phyloP scores from a whole-genome alignment of 352 stramenopile species.

The Pythium insidiosum region DNA sequence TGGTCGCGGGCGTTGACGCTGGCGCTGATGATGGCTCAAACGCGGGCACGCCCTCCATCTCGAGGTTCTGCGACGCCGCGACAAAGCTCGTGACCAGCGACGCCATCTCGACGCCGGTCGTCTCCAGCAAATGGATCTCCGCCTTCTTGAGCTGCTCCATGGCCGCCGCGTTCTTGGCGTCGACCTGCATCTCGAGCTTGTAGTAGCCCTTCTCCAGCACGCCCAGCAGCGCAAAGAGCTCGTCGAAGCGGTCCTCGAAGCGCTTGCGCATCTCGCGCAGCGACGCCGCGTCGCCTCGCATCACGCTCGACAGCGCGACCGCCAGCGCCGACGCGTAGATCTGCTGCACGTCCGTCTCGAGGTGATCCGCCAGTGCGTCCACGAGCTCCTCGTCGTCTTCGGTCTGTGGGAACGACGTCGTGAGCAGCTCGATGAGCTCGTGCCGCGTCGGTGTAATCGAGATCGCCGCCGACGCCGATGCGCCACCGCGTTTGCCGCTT shows the following conservation, averaged over 20 bases:
- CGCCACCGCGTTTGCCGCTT: too few species aligned
- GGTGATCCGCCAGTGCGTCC: constrained; percentile 29
- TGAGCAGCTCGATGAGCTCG: constrained; percentile 34
- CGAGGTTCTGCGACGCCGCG: constrained; percentile 45
- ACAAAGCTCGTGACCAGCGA: constrained; percentile 60
- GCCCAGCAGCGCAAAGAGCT: constrained; percentile 32
- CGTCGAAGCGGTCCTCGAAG: constrained; percentile 77
- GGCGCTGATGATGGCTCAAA: constrained; percentile 12
- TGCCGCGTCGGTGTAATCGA: constrained; percentile 46
- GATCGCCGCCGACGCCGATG: constrained; percentile 3
- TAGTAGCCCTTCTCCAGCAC: constrained; percentile 59
- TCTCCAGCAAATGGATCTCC: constrained; percentile 45
- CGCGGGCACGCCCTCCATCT: constrained; percentile 37
- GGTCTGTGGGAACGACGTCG: constrained; percentile 33
- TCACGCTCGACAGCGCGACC: constrained; percentile 48
- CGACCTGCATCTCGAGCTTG: constrained; percentile 57
- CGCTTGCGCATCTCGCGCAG: constrained; percentile 55
- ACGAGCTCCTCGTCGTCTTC: constrained; percentile 72
- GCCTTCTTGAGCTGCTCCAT: constrained; percentile 44
- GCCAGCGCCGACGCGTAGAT: constrained; percentile 44
- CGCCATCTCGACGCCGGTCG: constrained; percentile 38
- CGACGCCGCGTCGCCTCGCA: constrained; percentile 65
- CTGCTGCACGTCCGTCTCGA: constrained; percentile 30
- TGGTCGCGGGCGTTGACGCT: constrained; percentile 3
- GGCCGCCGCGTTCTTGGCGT: constrained; percentile 27